Evolutionary conservation across 2,329 filamentous ascomycete species (phyloP).

Genomic region (Shiraia bambusicola): DNA sequence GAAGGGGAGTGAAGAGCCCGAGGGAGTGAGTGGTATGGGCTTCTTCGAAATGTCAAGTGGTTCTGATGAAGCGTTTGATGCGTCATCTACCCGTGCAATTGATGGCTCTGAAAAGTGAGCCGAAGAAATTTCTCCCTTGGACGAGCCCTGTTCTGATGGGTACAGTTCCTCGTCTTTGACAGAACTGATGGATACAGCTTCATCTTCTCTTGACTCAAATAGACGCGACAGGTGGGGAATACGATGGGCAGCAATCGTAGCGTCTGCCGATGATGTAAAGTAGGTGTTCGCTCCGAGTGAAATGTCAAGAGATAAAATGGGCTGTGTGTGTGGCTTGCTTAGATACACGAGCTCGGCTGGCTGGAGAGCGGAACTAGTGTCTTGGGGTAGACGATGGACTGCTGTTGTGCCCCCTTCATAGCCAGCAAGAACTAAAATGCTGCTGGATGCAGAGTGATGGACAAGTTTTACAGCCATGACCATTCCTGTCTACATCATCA

Average conservation of each 20-base stretch:
- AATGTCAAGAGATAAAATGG: conserved; percentile 66
- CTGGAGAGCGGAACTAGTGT: conserved; percentile 26
- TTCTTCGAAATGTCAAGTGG: conserved; percentile 2
- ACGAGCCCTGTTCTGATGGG: too few species aligned
- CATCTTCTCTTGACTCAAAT: not conserved
- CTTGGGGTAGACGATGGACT: conserved; percentile 58
- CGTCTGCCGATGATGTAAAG: conserved; percentile 80
- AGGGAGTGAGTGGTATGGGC: not conserved
- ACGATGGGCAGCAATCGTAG: conserved; percentile 73
- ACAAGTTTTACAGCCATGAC: conserved; percentile 71
- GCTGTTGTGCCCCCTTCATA: conserved; percentile 83
- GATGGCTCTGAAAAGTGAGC: not conserved
- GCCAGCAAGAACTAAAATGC: conserved; percentile 68
- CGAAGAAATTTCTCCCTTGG: not conserved
- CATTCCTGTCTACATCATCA: conserved; percentile 66
- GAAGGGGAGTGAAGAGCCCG: conserved; percentile 14
- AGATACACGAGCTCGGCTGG: conserved; percentile 59
- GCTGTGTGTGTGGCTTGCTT: conserved; percentile 71
- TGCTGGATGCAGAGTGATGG: conserved; percentile 18
- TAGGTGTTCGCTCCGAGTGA: conserved; percentile 56
- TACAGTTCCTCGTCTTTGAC: not conserved
- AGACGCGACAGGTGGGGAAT: conserved; percentile 49
- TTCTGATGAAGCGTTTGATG: not conserved
- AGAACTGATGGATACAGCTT: not conserved
- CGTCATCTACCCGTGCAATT: not conserved